phyloP scores from a whole-genome alignment of 2,329 filamentous ascomycete genomes.

The Stromatinia cepivora region DNA sequence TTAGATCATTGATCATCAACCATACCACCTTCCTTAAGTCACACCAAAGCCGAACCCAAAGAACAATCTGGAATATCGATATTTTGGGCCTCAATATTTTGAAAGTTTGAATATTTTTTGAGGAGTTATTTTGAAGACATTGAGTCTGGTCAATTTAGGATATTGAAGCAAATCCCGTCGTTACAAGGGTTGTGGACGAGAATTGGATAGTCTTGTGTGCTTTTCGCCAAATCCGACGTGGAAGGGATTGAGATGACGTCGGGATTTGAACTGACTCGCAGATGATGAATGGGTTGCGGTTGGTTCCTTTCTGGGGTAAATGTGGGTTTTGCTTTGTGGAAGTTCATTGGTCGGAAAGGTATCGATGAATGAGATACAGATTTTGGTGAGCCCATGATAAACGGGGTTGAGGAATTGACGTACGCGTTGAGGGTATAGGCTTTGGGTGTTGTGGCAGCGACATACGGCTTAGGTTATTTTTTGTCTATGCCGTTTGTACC shows the following conservation, averaged over 20 bases:
- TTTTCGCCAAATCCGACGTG: conserved; percentile 48
- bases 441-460: conserved; percentile 42
- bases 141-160: conserved; percentile 14
- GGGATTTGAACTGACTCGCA: conserved; percentile 51
- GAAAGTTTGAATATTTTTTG: not conserved
- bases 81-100: conserved; percentile 1
- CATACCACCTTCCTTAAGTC: conserved; percentile 19
- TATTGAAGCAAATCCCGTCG: conserved; percentile 41
- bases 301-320: conserved; percentile 40
- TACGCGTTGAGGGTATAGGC: conserved; percentile 12
- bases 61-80: not conserved
- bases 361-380: conserved; percentile 9
- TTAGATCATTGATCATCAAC: not conserved
- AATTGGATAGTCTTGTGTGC: conserved; percentile 44
- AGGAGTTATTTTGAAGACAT: not conserved
- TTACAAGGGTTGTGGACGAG: conserved; percentile 45
- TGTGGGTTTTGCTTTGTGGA: conserved; percentile 28
- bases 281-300: conserved; percentile 49
- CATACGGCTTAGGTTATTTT: conserved; percentile 57
- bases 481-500: conserved; percentile 54
- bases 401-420: conserved; percentile 15
- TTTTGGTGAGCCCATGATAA: conserved; percentile 5
- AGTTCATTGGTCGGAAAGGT: not conserved
- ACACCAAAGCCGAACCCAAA: conserved; percentile 1
- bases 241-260: conserved; percentile 56